A percentile compares a stretch with the other conserved stretches of the same genome.
Evolutionary conservation across 2,329 filamentous ascomycete genomes (phyloP).

Genomic region (Trichoderma atrobrunneum): DNA sequence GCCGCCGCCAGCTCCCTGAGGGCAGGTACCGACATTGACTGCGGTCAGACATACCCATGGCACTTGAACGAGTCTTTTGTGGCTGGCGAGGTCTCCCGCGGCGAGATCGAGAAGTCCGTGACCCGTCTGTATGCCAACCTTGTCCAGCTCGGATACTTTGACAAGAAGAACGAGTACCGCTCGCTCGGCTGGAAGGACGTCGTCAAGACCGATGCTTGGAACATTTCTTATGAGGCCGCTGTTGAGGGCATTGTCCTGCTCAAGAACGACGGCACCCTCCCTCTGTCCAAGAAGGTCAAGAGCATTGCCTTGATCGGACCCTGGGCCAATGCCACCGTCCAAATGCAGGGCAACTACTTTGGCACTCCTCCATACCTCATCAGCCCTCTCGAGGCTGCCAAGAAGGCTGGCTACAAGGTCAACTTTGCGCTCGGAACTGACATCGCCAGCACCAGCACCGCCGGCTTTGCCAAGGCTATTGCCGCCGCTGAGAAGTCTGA

Average conservation of each 20-base stretch:
- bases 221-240: conserved; percentile 41
- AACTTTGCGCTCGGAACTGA: conserved; percentile 3
- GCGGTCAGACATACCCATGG: conserved; percentile 17
- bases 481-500: conserved; percentile 43
- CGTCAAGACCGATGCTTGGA: conserved; percentile 21
- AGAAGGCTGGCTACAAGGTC: conserved; percentile 3
- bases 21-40: conserved; percentile 33
- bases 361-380: conserved; percentile 51
- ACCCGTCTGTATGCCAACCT: conserved; percentile 17
- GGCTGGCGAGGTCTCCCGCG: conserved; percentile 13
- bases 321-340: conserved; percentile 30
- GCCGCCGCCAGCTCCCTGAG: conserved; percentile 33
- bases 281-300: conserved; percentile 33
- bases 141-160: conserved; percentile 17
- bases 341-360: conserved; percentile 29
- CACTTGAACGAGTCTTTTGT: conserved; percentile 18
- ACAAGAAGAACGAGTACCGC: conserved; percentile 9
- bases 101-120: conserved; percentile 16
- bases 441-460: background rate
- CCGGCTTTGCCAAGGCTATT: conserved; percentile 27
- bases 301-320: conserved; percentile 29
- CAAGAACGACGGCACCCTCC: conserved; percentile 61
- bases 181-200: conserved; percentile 52
- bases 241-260: conserved; percentile 57
- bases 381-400: conserved; percentile 49